phyloP scores from a whole-genome alignment of 169 alveolate genomes.

The Plasmodium knowlesi region DNA sequence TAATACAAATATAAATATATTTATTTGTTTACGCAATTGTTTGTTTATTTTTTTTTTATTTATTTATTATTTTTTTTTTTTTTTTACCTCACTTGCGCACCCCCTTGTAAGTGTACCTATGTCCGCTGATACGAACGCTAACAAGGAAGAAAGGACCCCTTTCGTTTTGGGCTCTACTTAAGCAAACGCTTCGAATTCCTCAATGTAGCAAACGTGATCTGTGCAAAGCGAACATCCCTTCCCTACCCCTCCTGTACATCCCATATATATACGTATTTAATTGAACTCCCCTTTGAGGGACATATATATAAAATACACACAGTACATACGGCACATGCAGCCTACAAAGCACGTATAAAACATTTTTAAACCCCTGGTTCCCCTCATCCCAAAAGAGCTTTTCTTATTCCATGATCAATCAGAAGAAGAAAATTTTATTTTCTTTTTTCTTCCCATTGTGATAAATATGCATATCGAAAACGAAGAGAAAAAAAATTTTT shows the following conservation, averaged over 20 bases:
- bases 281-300: background rate
- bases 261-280: background rate
- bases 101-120: background rate
- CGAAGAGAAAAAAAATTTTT: background rate
- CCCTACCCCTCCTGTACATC: background rate
- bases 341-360: background rate
- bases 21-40: background rate
- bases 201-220: background rate
- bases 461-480: background rate
- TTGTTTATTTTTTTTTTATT: background rate
- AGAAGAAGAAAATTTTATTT: background rate
- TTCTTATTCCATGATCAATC: background rate
- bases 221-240: background rate
- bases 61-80: background rate
- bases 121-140: background rate
- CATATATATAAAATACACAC: background rate
- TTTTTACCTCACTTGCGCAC: background rate
- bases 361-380: background rate
- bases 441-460: background rate
- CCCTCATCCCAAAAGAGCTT: background rate
- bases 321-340: background rate
- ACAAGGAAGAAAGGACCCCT: background rate
- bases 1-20: background rate
- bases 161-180: background rate
- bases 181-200: background rate